These are phyloP conservation scores for Gnomoniopsis smithogilvyi DNA, from an alignment of 2,329 filamentous ascomycete species.

Conservation along the genomic window DNA sequence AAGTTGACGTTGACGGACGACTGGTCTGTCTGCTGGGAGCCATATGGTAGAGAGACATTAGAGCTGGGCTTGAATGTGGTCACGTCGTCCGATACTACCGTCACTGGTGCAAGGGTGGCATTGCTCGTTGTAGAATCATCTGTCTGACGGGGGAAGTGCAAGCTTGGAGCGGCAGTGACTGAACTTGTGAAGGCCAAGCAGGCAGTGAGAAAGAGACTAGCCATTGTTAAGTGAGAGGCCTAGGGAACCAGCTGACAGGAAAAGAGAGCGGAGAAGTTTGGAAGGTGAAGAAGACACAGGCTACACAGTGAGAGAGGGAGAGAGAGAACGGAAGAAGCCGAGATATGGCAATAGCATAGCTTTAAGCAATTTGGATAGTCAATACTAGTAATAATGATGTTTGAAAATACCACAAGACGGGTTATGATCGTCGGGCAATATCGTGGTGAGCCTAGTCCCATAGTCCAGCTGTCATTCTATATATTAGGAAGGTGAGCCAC, in stretches of 20 bases:
- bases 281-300: background rate
- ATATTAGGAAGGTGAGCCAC: slow-evolving; percentile 3
- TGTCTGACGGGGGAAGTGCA: slow-evolving; percentile 1
- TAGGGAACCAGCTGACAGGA: background rate
- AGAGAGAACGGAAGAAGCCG: background rate
- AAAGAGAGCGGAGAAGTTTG: background rate
- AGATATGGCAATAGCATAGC: background rate
- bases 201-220: background rate
- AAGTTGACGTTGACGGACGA: slow-evolving; percentile 10
- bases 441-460: background rate
- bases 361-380: background rate
- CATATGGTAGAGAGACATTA: slow-evolving; percentile 11
- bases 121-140: slow-evolving; percentile 2
- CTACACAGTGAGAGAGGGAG: background rate
- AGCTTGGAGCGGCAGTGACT: background rate
- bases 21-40: background rate
- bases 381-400: background rate
- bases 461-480: background rate
- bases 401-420: background rate
- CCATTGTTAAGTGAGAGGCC: background rate
- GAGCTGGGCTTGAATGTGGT: background rate
- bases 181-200: slow-evolving; percentile 1
- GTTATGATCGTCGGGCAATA: slow-evolving; percentile 2
- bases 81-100: background rate
- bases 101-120: slow-evolving; percentile 8